Percentiles rank a stretch among this genome's conserved stretches.
Conservation (phyloP, 805 yeast species). For the Groenewaldozyma salmanticensis region DNA sequence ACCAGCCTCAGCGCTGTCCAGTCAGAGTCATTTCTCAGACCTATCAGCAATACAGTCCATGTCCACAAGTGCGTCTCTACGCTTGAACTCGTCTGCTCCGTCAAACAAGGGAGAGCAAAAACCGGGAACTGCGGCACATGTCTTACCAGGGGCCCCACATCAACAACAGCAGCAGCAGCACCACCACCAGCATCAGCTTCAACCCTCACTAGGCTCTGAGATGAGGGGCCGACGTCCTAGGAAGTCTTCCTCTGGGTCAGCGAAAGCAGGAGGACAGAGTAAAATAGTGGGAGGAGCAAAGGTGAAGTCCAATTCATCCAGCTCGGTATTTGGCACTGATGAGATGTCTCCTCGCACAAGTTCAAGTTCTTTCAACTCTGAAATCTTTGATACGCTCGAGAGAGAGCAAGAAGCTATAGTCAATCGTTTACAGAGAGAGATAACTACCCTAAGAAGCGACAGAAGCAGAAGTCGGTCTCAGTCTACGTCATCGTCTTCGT, state of each 20-base stretch:
- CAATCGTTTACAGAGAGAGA: conserved; percentile 54
- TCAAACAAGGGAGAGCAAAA: too few species aligned
- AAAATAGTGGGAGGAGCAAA: background rate
- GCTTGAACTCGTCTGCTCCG: too few species aligned
- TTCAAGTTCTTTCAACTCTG: conserved; percentile 8
- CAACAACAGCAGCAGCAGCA: too few species aligned
- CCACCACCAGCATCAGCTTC: too few species aligned
- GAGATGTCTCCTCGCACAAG: background rate
- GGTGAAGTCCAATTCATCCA: background rate
- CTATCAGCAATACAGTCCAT: too few species aligned
- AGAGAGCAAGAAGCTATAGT: conserved; percentile 71
- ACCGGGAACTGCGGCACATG: too few species aligned
- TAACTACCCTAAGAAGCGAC: conserved; percentile 43
- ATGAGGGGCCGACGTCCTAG: background rate
- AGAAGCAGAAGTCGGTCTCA: conserved; percentile 25
- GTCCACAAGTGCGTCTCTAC: too few species aligned
- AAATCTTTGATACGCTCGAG: conserved; percentile 40
- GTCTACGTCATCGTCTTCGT: conserved; percentile 23
- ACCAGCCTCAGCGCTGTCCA: too few species aligned
- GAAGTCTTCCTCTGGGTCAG: background rate
- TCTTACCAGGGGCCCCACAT: too few species aligned
- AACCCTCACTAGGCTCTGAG: background rate
- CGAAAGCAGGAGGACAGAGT: too few species aligned
- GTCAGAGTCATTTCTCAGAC: too few species aligned
- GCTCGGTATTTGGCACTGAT: background rate